Base-by-base conservation (phyloP, 2,329 filamentous ascomycete species). In the Cordyceps farinosa region DNA sequence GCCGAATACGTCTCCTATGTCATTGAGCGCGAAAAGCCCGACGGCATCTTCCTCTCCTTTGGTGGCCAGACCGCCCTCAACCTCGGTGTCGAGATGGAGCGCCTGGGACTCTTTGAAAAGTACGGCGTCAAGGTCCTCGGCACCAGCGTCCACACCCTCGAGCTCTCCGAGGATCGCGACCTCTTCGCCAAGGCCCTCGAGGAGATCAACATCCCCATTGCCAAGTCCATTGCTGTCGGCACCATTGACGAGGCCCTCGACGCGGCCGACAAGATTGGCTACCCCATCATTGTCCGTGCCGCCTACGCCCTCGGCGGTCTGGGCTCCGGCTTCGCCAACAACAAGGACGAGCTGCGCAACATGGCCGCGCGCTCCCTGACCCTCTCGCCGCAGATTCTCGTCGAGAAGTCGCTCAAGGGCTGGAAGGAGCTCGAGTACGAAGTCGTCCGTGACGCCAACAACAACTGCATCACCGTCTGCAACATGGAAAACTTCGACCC, bases 341-440 rank as follows among this genome's bases (percentile, higher is more conserved):
- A 97, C 78, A 84, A 90, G 70, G 92, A 97, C 73, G 95, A 99
- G 80, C 87, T 99, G 64, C 89, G 91, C 75, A 92, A 98, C 78
- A 85, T 99, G 84, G 90, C 93, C 68, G 93, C 95, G 66, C 88
- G 92, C 68, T 98, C 94, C 53, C 84, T 99, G 64, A 96, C 93
- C 51, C 86, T 98, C 42, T 94, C 94, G 2, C 94, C 95, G 56
- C 95, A 99, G 78, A 97, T 99, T 72, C 79, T 99, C 74, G 93
- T 99, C 64, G 95, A 99, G 83, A 98, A 98, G 80, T 97, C 92
- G 59, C 87, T 99, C 70, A 98, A 97, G 84, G 95, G 95, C 77
- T 99, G 95, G 95, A 99, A 99, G 80, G 95, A 99, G 79, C 90
- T 97, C 57, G 95, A 99, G 78, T 99, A 98, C 74, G 95, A 98